Base-by-base conservation (phyloP, 768 basidiomycete genomes). In the Boletus tomentosulus region DNA sequence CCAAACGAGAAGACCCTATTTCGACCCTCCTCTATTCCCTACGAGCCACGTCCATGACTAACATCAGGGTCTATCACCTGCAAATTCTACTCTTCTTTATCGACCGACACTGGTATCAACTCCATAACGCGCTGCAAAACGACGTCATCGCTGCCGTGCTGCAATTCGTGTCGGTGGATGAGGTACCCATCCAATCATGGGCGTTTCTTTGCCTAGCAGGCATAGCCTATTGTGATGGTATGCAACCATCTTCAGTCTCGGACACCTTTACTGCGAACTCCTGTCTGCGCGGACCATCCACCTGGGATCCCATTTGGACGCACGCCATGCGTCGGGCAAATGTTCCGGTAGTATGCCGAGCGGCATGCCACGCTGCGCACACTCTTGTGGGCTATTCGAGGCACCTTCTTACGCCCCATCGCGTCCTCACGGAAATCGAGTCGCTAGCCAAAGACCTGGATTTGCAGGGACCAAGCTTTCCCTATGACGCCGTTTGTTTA, bases 21-120 rank as follows among this genome's bases (percentile, higher is more conserved):
- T 63, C 73, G 1, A 67, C 74, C 16, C 70, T 92, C 19, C 73
- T 92, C 10, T 61, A 72, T 47, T 75, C 75, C 11, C 77, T 87
- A 54, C 74, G 75, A 50, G 54, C 65, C 9, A 43, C 56, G 53
- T 16, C 57, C 68, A 3, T 64, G 66, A 33, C 71, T 60, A 58
- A 60, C 65, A 60, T 76, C 71, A 61, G 71, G 66, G 56, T 79
- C 73, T 72, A 80, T 58, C 74, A 79, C 58, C 71, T 96, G 1
- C 93, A 97, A 69, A 75, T 85, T 10, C 74, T 97, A 3, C 80
- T 95, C 24, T 97, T 98, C 73, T 76, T 97, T 65, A 79, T 94
- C 56, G 84, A 89, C 60, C 78, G 82, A 25, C 85, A 95, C 65
- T 93, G 90, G 90, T 27, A 58, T 13, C 64, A 75, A 24, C 68